Evolutionary conservation across 176 grass and related monocot species (phyloP).

Genomic region (Ensete ventricosum): DNA sequence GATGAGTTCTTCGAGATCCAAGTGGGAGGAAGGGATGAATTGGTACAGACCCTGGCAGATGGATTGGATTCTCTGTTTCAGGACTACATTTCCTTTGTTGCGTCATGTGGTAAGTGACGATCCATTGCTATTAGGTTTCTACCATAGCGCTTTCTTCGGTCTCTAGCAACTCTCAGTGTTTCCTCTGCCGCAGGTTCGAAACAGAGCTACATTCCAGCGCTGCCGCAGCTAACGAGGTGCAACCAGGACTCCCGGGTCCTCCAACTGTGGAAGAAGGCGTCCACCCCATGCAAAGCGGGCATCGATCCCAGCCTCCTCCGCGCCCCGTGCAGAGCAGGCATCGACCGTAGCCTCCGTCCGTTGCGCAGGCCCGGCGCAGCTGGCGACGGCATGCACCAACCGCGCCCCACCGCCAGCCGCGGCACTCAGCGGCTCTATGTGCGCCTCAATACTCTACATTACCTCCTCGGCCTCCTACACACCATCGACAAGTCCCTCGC

Average conservation of each 20-base stretch:
- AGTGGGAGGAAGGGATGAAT: constrained; percentile 51
- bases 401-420: constrained; percentile 68
- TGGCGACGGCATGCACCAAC: constrained; percentile 38
- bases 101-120: constrained; percentile 60
- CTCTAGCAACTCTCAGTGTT: not conserved
- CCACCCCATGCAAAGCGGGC: constrained; percentile 39
- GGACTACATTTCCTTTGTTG: constrained; percentile 68
- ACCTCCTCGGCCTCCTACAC: constrained; percentile 51
- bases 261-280: constrained; percentile 66
- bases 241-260: constrained; percentile 72
- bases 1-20: constrained; percentile 88
- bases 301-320: constrained; percentile 20
- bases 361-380: not conserved
- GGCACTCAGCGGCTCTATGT: constrained; percentile 90
- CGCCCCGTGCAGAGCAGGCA: not conserved
- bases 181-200: constrained; percentile 36
- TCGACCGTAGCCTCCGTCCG: not conserved
- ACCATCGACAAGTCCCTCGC: constrained; percentile 45
- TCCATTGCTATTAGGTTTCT: not conserved
- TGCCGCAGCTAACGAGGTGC: constrained; percentile 73
- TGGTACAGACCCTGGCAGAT: constrained; percentile 67
- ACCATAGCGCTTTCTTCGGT: not conserved
- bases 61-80: constrained; percentile 53
- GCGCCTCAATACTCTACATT: constrained; percentile 88
- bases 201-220: constrained; percentile 58